A percentile compares a stretch with the other conserved stretches of the same genome.
Evolutionary conservation across 352 stramenopile genomes (phyloP).

Genomic region (Phytophthora constricta): DNA sequence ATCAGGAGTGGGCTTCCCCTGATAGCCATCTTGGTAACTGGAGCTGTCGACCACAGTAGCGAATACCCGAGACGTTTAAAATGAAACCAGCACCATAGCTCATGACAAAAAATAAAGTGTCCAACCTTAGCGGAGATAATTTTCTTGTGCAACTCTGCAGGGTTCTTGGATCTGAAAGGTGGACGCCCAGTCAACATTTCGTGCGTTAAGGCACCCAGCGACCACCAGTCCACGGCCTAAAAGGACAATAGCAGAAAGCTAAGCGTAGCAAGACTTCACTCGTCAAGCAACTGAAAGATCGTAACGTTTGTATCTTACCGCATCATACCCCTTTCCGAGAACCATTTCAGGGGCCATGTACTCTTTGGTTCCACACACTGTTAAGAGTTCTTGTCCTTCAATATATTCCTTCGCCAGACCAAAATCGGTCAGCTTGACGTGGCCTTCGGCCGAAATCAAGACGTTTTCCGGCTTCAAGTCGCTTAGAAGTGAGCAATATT

Average conservation of each 20-base stretch:
- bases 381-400: conserved; percentile 75
- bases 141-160: conserved; percentile 73
- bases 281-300: background rate
- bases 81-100: background rate
- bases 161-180: conserved; percentile 78
- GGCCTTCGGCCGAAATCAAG: conserved; percentile 87
- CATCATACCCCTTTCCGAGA: conserved; percentile 81
- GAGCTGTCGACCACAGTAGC: conserved; percentile 39
- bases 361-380: conserved; percentile 84
- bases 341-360: conserved; percentile 91
- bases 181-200: conserved; percentile 85
- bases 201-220: conserved; percentile 75
- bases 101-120: background rate
- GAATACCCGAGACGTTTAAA: background rate
- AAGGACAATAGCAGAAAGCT: background rate
- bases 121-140: conserved; percentile 77
- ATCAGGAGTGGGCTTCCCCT: conserved; percentile 93
- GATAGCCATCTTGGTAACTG: conserved; percentile 85
- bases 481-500: conserved; percentile 33
- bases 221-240: conserved; percentile 87
- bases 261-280: conserved; percentile 6
- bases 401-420: conserved; percentile 82
- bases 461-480: conserved; percentile 95
- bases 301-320: conserved; percentile 38
- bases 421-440: conserved; percentile 94